Base-by-base conservation (phyloP, 2,329 filamentous ascomycete species). In the Aspergillus sp. region DNA sequence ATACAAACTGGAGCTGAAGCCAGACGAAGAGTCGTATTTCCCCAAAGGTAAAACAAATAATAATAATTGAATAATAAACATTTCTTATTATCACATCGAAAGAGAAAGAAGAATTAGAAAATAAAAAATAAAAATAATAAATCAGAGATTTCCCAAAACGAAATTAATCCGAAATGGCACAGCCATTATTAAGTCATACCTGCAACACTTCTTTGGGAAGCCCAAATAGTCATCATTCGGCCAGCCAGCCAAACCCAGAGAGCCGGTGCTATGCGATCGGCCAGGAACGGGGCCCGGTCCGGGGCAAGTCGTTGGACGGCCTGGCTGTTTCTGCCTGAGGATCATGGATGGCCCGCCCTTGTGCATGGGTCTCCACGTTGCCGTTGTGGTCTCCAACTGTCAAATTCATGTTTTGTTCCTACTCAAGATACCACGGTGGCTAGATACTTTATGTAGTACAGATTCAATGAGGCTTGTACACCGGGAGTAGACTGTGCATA, bases 211-310 rank as follows among this genome's bases (percentile, higher is more conserved):
- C 39, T 10, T 21, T 21, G 41, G 10, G 27, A 23, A 4, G 27
- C 52, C 52, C 41, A n/a, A 8, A 36, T 25, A 23, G 25, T 27
- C 8, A 8, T 27, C 11, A 8, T n/a, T 19, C 23, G 44, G 21
- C 41, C 38, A 51, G 21, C 32, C 30, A 30, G 17, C 42, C 42
- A 47, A 8, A n/a, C 5, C 23, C 23, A 49, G 47, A 53, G 56
- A 61, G 47, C 67, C 66, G 65, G 65, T 59, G 58, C 64, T 68
- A 68, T 69, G 66, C 67, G 66, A 68, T 68, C 65, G 64, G 67
- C 65, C 66, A 69, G 66, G 63, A 55, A 67, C 66, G 64, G 62
- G 54, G 59, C 63, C 64, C 61, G 66, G 66, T 61, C 66, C 66
- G 66, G 66, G 59, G 59, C 58, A 57, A 57, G 52, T 47, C 47